Evolutionary conservation across 2,329 filamentous ascomycete species (phyloP).

Genomic region (Fusarium robinianum): DNA sequence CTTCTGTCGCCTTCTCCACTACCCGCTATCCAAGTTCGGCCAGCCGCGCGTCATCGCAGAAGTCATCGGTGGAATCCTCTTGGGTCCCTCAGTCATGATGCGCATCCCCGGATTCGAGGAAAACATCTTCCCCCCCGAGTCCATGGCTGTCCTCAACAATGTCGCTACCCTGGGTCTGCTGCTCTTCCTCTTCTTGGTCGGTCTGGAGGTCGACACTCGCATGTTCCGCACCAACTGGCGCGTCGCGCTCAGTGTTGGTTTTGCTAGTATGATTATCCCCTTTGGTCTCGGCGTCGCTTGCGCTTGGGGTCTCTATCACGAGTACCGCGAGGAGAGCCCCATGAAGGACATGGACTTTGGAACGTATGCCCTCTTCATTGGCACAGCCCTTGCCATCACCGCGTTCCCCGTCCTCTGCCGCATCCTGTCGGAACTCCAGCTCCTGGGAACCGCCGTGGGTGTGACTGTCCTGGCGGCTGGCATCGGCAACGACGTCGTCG

Average conservation of each 20-base stretch:
- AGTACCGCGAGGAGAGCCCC: constrained; percentile 61
- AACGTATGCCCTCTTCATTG: constrained; percentile 74
- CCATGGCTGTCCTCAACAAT: constrained; percentile 75
- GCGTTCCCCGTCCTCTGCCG: constrained; percentile 90
- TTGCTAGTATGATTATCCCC: constrained; percentile 79
- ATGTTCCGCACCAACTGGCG: constrained; percentile 81
- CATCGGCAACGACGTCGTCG: constrained; percentile 79
- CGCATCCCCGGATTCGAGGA: constrained; percentile 77
- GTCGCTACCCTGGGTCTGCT: constrained; percentile 84
- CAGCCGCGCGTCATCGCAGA: constrained; percentile 85
- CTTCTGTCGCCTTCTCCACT: constrained; percentile 64
- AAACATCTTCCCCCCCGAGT: constrained; percentile 75
- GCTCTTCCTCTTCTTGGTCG: constrained; percentile 85
- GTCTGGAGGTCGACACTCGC: constrained; percentile 81
- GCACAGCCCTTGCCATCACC: constrained; percentile 91
- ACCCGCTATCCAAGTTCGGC: constrained; percentile 74
- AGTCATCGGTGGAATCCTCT: constrained; percentile 80
- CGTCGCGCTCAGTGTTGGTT: constrained; percentile 74
- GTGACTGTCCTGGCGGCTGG: constrained; percentile 88
- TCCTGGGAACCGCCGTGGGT: constrained; percentile 81
- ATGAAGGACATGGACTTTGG: constrained; percentile 53
- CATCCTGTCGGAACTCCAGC: constrained; percentile 87
- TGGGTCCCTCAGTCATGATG: constrained; percentile 88
- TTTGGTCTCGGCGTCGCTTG: constrained; percentile 83
- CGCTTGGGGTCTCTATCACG: constrained; percentile 77